Percentiles rank a stretch among this genome's conserved stretches.
These are phyloP conservation scores for Mortierella sp. DNA, from an alignment of 371 early-diverging fungal genomes.

Conservation along the genomic window DNA sequence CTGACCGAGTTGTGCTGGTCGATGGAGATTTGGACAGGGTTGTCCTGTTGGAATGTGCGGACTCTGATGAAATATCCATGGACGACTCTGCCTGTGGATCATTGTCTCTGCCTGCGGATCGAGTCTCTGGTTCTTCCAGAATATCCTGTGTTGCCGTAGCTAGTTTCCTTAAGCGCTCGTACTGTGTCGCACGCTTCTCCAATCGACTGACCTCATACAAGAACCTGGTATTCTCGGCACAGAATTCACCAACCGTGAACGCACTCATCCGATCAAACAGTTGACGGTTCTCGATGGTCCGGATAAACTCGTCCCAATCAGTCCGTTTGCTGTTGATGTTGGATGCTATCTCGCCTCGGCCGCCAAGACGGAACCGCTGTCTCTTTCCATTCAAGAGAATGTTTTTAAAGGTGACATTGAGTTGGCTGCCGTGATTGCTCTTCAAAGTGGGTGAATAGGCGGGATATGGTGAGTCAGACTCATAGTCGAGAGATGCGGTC, in stretches of 20 bases:
- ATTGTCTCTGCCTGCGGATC: no score
- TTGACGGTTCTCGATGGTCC: slow-evolving; percentile 22
- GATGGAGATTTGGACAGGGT: slow-evolving; percentile 15
- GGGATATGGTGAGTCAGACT: no score
- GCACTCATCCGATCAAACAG: slow-evolving; percentile 41
- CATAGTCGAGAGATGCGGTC: no score
- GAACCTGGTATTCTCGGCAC: slow-evolving; percentile 50
- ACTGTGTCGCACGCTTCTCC: slow-evolving; percentile 38
- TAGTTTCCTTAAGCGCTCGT: slow-evolving; percentile 34
- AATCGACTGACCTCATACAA: slow-evolving; percentile 41
- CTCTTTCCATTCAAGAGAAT: slow-evolving; percentile 19
- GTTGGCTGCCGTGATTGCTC: not conserved
- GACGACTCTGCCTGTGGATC: not conserved
- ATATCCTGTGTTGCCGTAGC: slow-evolving; percentile 9
- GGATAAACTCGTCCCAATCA: slow-evolving; percentile 44
- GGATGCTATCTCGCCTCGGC: not conserved
- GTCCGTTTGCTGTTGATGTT: slow-evolving; percentile 17
- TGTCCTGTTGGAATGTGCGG: no score
- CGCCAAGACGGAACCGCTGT: slow-evolving; percentile 16
- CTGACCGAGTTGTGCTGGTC: slow-evolving; percentile 12
- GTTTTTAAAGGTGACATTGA: slow-evolving; percentile 22
- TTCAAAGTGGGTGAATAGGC: no score
- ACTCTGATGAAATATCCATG: not conserved
- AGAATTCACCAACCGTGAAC: slow-evolving; percentile 51
- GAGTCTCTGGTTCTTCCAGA: not conserved